Evolutionary conservation across 768 basidiomycete species (phyloP).

Genomic region (Termitomyces sp.): DNA sequence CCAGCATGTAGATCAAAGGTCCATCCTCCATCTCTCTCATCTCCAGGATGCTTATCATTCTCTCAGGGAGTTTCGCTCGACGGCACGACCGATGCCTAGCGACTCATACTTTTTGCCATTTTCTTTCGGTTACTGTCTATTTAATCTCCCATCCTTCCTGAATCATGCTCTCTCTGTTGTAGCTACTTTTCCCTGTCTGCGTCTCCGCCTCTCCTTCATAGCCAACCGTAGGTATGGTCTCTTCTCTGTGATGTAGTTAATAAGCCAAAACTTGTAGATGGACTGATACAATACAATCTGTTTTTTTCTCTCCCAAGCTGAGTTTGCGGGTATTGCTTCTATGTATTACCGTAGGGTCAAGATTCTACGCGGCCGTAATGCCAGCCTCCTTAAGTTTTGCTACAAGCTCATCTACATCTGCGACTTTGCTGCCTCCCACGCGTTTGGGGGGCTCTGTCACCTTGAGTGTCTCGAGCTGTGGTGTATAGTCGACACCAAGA

Average conservation of each 20-base stretch:
- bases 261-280: slow-evolving; percentile 8
- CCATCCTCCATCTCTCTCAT: slow-evolving; percentile 1
- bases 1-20: slow-evolving; percentile 85
- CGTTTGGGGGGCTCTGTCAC: slow-evolving; percentile 88
- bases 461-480: slow-evolving; percentile 79
- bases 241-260: slow-evolving; percentile 1
- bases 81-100: neutral
- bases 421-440: slow-evolving; percentile 89
- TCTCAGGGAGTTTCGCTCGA: slow-evolving; percentile 28
- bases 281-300: slow-evolving; percentile 1
- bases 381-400: slow-evolving; percentile 89
- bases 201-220: slow-evolving; percentile 2
- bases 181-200: neutral
- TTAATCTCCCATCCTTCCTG: neutral
- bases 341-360: neutral
- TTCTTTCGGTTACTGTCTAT: neutral
- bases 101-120: neutral
- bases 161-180: slow-evolving; percentile 1
- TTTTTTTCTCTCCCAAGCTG: neutral
- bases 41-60: neutral
- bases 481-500: slow-evolving; percentile 79
- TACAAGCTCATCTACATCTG: slow-evolving; percentile 84
- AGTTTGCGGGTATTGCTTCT: neutral
- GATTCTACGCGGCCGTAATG: slow-evolving; percentile 31
- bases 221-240: neutral